Conservation (phyloP, 495 filamentous ascomycete genomes). For the Penicillium waksmanii region DNA sequence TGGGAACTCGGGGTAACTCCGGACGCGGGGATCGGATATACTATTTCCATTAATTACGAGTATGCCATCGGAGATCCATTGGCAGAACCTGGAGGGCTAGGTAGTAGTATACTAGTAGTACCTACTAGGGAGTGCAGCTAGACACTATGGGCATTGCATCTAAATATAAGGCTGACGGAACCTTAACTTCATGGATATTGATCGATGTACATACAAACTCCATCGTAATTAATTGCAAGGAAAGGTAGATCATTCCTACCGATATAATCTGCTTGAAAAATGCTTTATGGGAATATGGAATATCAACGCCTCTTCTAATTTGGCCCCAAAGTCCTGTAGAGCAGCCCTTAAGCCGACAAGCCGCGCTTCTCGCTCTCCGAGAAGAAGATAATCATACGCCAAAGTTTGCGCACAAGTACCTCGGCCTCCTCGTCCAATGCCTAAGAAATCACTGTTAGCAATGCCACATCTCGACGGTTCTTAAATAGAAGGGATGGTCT, state of each 20-base stretch:
- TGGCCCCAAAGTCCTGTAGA: not conserved
- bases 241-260: not conserved
- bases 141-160: too few species aligned
- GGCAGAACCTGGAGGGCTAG: too few species aligned
- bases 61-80: not conserved
- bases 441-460: slow-evolving; percentile 52
- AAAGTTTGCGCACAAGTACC: slow-evolving; percentile 91
- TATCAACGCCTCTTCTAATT: not conserved
- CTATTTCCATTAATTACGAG: not conserved
- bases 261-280: not conserved
- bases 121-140: too few species aligned
- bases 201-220: not conserved
- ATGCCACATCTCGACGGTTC: not conserved
- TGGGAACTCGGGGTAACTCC: slow-evolving; percentile 34
- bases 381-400: slow-evolving; percentile 99
- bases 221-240: not conserved
- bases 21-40: slow-evolving; percentile 19
- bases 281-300: not conserved
- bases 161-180: too few species aligned
- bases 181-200: too few species aligned
- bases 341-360: slow-evolving; percentile 43
- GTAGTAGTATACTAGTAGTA: too few species aligned
- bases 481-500: slow-evolving; percentile 27
- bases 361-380: slow-evolving; percentile 94
- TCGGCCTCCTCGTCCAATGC: slow-evolving; percentile 95